These are phyloP conservation scores for Striga asiatica DNA, from an alignment of 257 asterid genomes.

Conservation along the genomic window DNA sequence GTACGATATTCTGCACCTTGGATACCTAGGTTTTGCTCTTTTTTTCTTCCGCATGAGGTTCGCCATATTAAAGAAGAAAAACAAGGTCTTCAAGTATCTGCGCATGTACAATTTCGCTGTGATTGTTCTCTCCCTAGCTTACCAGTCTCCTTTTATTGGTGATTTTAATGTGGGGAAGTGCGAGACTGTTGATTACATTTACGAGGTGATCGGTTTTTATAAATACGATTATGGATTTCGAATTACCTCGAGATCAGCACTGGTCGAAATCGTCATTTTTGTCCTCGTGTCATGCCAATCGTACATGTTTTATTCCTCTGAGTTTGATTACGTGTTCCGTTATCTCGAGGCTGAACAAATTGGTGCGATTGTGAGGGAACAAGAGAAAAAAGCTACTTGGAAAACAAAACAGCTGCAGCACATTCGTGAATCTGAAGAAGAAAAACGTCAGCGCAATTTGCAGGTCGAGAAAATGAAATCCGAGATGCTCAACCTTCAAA, in stretches of 20 bases:
- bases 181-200: conserved; percentile 75
- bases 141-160: conserved; percentile 90
- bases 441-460: conserved; percentile 72
- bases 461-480: conserved; percentile 99
- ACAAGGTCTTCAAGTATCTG: conserved; percentile 73
- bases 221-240: conserved; percentile 96
- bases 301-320: conserved; percentile 91
- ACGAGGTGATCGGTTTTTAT: conserved; percentile 90
- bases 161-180: conserved; percentile 71
- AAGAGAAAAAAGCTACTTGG: conserved; percentile 97
- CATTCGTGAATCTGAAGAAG: conserved; percentile 86
- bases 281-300: conserved; percentile 90
- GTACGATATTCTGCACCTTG: conserved; percentile 93
- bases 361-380: conserved; percentile 93
- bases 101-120: conserved; percentile 83
- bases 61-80: conserved; percentile 83
- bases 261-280: conserved; percentile 89
- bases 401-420: conserved; percentile 85
- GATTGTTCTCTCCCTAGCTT: conserved; percentile 90
- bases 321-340: conserved; percentile 95
- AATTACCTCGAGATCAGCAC: conserved; percentile 93
- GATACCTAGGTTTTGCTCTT: conserved; percentile 92
- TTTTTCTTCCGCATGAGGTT: conserved; percentile 91
- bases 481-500: conserved; percentile 95
- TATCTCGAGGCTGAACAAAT: conserved; percentile 98